Evolutionary conservation across 2,329 filamentous ascomycete species (phyloP).

Genomic region (Fusarium concolor): DNA sequence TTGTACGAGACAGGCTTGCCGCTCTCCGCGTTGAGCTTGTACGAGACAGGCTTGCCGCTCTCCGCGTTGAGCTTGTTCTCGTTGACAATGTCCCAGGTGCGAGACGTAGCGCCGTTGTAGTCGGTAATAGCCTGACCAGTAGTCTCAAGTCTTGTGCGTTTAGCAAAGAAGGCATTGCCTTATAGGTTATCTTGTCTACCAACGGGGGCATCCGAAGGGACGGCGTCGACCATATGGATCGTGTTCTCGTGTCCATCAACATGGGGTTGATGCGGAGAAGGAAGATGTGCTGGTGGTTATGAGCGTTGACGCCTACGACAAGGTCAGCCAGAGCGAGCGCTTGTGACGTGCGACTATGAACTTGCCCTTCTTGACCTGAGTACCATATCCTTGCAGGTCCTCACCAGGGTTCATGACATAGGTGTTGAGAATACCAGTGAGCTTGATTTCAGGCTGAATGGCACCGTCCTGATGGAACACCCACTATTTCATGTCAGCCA

Average conservation of each 20-base stretch:
- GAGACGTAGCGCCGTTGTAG: constrained; percentile 81
- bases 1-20: constrained; percentile 89
- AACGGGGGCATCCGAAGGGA: constrained; percentile 75
- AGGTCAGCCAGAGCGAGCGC: neutral
- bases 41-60: constrained; percentile 84
- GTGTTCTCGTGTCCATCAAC: constrained; percentile 88
- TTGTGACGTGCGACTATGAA: neutral
- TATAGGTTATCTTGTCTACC: constrained; percentile 87
- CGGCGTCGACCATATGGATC: constrained; percentile 85
- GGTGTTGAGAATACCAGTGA: constrained; percentile 93
- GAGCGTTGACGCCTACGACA: constrained; percentile 74
- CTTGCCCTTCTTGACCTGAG: neutral
- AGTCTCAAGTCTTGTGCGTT: constrained; percentile 82
- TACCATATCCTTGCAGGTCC: neutral
- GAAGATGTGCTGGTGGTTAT: constrained; percentile 97
- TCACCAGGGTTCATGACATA: constrained; percentile 77
- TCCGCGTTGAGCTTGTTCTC: constrained; percentile 83
- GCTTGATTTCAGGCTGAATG: constrained; percentile 89
- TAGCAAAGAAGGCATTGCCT: constrained; percentile 90
- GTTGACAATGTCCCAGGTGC: constrained; percentile 94
- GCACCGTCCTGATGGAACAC: constrained; percentile 89
- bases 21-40: constrained; percentile 83
- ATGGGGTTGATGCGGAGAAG: constrained; percentile 86
- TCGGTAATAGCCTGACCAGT: constrained; percentile 77
- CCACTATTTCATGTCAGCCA: constrained; percentile 63